These are phyloP conservation scores for Kodamaea kaohsiungensis DNA, from an alignment of 805 yeast species.

Conservation along the genomic window DNA sequence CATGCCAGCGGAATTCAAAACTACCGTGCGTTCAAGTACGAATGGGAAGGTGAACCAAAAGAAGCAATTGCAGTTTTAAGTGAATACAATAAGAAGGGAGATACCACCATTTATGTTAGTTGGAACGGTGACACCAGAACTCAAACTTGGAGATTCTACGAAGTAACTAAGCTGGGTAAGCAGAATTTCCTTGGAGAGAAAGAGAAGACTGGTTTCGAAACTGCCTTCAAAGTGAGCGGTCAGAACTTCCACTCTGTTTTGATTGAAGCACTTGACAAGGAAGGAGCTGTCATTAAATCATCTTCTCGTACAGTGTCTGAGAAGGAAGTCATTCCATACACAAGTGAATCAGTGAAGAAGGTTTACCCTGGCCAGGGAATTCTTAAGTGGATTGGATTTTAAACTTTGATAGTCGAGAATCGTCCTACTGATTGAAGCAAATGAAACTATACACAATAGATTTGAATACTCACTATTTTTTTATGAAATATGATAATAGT, in stretches of 20 bases:
- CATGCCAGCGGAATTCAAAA: conserved; percentile 24
- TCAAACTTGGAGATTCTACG: conserved; percentile 28
- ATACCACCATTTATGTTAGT: conserved; percentile 27
- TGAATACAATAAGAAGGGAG: conserved; percentile 15
- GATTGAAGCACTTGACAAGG: conserved; percentile 17
- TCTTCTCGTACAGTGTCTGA: conserved; percentile 11
- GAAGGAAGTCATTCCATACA: conserved; percentile 4
- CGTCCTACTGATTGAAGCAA: too few relatives aligned
- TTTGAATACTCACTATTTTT: too few relatives aligned
- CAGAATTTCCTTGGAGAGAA: conserved; percentile 18
- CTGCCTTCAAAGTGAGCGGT: conserved; percentile 12
- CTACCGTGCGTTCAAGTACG: conserved; percentile 37
- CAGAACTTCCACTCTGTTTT: conserved; percentile 10
- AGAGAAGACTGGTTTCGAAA: conserved; percentile 31
- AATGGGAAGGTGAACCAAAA: conserved; percentile 35
- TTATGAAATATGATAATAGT: too few relatives aligned
- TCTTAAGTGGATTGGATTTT: conserved; percentile 1
- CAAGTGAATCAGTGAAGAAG: background rate
- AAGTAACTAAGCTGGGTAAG: conserved; percentile 13
- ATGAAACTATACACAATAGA: too few relatives aligned
- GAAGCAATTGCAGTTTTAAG: conserved; percentile 31
- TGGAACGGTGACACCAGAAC: conserved; percentile 44
- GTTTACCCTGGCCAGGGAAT: background rate
- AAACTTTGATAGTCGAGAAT: too few relatives aligned
- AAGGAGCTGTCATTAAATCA: conserved; percentile 14